Evolutionary conservation across 2,329 filamentous ascomycete species (phyloP), one percentile per base, ranked within the genome.

Genomic region (Arthrobotrys entomopaga): DNA sequence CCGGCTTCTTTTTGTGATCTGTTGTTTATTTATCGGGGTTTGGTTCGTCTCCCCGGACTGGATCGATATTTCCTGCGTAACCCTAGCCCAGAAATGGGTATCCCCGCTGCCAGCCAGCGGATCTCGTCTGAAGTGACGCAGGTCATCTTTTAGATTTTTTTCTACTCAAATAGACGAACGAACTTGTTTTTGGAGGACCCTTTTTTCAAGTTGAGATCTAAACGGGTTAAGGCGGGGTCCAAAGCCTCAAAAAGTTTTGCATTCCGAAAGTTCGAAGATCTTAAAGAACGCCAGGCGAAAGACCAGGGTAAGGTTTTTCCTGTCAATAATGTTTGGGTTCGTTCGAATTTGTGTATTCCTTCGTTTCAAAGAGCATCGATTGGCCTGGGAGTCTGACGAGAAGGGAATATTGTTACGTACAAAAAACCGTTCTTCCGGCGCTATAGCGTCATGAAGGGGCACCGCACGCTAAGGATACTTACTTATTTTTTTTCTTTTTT

Each of bases 371-470:
- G 15, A 42, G 57, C 61, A 42, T 61, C 46, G 50, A 67, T 73
- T 65, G 67, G 67, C 58, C 50, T 61, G 56, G 61, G 38, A 20
- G 49, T 50, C 22, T 42, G 60, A 65, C 60, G 50, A 66, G 10
- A 53, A 50, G 42, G 63, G 57, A 57, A 61, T 61, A 67, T 58
- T 64, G 42, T 74, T 74, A 74, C 70, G 70, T 74, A 74, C 70
- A 46, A 74, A 67, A 74, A 74, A 74, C 70, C 50, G 70, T 74
- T 74, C 8, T 60, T 67, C 70, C 70, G 70, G 70, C 70, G 70
- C 63, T 67, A 74, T 66, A 74, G 70, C 61, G 70, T 74, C 70
- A 74, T 74, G 70, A 57, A 74, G 70, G 69, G 70, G 63, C 52
- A 54, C 50, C 61, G 70, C 42, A 67, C 19, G 46, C 58, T 49